Evolutionary conservation across 257 asterid genomes (phyloP).

Genomic region (Voacanga thouarsii): DNA sequence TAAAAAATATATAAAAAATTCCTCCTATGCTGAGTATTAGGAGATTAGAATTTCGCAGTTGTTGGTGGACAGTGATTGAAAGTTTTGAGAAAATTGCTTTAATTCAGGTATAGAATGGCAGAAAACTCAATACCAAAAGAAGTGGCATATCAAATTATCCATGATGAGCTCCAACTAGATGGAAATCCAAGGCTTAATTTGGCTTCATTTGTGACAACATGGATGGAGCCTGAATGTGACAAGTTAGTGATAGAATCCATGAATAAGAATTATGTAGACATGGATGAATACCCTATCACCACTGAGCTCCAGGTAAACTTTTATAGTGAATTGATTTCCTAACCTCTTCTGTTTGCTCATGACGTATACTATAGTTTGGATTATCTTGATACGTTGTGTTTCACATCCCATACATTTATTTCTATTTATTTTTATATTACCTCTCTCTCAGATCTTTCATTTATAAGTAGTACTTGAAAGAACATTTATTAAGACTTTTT

Average conservation of each 20-base stretch:
- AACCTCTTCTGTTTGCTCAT: not conserved
- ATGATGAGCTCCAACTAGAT: not conserved
- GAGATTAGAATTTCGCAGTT: too few relatives aligned
- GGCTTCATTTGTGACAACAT: not conserved
- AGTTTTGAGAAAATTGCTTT: too few relatives aligned
- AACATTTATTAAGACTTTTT: too few relatives aligned
- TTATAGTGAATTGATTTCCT: not conserved
- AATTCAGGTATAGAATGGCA: not conserved
- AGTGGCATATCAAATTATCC: not conserved
- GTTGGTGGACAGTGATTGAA: too few relatives aligned
- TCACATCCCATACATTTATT: not conserved
- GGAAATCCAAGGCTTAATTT: conserved; percentile 3
- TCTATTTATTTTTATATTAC: not conserved
- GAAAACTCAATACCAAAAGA: conserved; percentile 1
- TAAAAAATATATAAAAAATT: too few relatives aligned
- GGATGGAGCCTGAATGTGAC: conserved; percentile 6
- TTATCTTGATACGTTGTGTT: too few relatives aligned
- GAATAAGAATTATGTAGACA: not conserved
- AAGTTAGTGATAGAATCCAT: conserved; percentile 2
- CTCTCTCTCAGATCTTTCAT: too few relatives aligned
- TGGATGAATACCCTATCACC: not conserved
- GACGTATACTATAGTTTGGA: not conserved
- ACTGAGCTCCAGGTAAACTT: not conserved
- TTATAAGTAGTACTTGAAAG: too few relatives aligned
- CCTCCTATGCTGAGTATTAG: too few relatives aligned